Evolutionary conservation across 1,284 basidiomycete species (phyloP).

Genomic region (Tilletia horrida): DNA sequence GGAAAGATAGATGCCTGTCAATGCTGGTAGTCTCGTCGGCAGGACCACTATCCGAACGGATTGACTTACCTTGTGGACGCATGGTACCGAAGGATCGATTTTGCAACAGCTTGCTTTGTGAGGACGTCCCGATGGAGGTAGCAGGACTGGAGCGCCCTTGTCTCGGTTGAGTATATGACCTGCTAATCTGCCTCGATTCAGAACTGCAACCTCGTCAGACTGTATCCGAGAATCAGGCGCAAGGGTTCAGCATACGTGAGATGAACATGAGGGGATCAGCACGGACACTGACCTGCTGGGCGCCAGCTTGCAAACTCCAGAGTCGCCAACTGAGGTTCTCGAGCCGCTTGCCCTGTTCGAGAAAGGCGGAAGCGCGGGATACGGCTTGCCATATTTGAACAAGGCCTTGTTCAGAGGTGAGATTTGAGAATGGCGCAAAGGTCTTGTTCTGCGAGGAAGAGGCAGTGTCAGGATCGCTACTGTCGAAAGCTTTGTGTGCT

Average conservation of each 20-base stretch:
- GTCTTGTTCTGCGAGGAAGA: slow-evolving; percentile 31
- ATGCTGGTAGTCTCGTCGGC: too few species aligned
- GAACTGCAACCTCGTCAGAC: neutral
- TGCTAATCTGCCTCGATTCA: slow-evolving; percentile 18
- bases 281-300: slow-evolving; percentile 20
- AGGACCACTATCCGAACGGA: too few species aligned
- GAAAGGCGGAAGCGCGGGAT: slow-evolving; percentile 40
- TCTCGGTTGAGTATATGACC: slow-evolving; percentile 40
- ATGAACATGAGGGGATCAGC: neutral
- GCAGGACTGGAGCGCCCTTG: slow-evolving; percentile 20
- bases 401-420: slow-evolving; percentile 39
- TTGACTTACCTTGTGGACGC: slow-evolving; percentile 14
- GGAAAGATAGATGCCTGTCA: neutral
- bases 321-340: slow-evolving; percentile 45
- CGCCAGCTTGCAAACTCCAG: slow-evolving; percentile 41
- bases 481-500: too few species aligned
- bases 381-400: slow-evolving; percentile 35
- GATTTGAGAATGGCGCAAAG: slow-evolving; percentile 40
- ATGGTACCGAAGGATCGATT: slow-evolving; percentile 12
- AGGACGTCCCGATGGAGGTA: neutral
- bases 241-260: too few species aligned
- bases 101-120: slow-evolving; percentile 9
- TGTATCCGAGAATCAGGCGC: neutral
- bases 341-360: slow-evolving; percentile 45
- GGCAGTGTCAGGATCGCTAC: neutral